These are phyloP conservation scores for Pogostemon cablin DNA, from an alignment of 257 asterid genomes.

Conservation along the genomic window DNA sequence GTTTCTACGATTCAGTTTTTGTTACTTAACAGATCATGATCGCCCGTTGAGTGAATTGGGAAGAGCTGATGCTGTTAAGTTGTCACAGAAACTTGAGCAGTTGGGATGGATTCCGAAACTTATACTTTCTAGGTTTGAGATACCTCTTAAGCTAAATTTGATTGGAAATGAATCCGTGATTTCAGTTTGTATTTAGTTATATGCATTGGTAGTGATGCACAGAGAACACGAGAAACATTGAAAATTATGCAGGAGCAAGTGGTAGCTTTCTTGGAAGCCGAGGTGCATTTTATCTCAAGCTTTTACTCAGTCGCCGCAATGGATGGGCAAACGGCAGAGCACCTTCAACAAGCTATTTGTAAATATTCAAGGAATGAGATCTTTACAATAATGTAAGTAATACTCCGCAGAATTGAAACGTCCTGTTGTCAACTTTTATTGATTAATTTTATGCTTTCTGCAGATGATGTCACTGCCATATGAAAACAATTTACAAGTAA, in stretches of 20 bases:
- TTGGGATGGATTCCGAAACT: conserved; percentile 96
- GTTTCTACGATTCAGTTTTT: not conserved
- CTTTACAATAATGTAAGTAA: conserved; percentile 62
- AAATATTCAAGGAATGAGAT: conserved; percentile 70
- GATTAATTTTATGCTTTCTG: not conserved
- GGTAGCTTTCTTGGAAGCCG: conserved; percentile 70
- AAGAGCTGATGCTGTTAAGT: conserved; percentile 72
- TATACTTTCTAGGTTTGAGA: conserved; percentile 69
- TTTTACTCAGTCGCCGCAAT: conserved; percentile 94
- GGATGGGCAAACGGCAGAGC: conserved; percentile 98
- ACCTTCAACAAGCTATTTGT: conserved; percentile 67
- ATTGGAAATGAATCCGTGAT: conserved; percentile 20
- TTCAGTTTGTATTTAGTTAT: conserved; percentile 25
- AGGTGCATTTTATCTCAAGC: conserved; percentile 79
- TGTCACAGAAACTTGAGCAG: conserved; percentile 68
- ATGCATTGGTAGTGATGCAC: conserved; percentile 72
- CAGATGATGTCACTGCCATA: conserved; percentile 3
- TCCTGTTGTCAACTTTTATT: not conserved
- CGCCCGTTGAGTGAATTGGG: conserved; percentile 89
- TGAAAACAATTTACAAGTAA: not conserved
- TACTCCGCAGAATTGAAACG: not conserved
- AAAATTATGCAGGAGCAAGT: conserved; percentile 88
- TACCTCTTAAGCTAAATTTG: conserved; percentile 16
- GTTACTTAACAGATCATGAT: conserved; percentile 72
- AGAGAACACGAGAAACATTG: conserved; percentile 79